Percentiles rank a stretch among this genome's conserved stretches.
Evolutionary conservation across 83 land plant genomes (phyloP).

Genomic region (Thuja plicata): DNA sequence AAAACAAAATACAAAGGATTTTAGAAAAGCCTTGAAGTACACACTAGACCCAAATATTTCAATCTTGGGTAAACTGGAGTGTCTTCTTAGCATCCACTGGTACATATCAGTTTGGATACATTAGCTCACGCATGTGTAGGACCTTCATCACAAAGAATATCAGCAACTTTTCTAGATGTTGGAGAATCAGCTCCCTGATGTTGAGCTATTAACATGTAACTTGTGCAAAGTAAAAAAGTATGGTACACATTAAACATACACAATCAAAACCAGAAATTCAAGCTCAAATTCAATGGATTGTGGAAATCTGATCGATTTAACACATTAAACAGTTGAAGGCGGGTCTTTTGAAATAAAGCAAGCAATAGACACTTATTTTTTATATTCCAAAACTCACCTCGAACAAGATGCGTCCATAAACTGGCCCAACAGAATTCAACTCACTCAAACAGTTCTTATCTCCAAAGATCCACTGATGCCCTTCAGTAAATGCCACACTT

Average conservation of each 20-base stretch:
- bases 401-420: background rate
- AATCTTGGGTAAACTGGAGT: no score
- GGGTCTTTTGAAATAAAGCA: background rate
- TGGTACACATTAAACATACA: background rate
- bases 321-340: background rate
- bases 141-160: no score
- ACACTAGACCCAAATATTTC: no score
- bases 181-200: background rate
- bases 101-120: no score
- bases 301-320: no score
- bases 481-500: constrained; percentile 41
- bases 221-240: background rate
- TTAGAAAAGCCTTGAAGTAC: no score
- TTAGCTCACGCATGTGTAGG: no score
- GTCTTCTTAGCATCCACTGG: no score
- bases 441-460: constrained; percentile 7
- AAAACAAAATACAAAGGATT: no score
- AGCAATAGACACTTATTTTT: background rate
- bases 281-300: no score
- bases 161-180: background rate
- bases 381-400: constrained; percentile 19
- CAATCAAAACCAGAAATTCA: no score
- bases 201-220: background rate
- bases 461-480: constrained; percentile 45
- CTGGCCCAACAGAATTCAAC: constrained; percentile 7